Evolutionary conservation across 352 stramenopile genomes (phyloP), one percentile per base, ranked within the genome.

Genomic region (Aphanomyces stellatus): DNA sequence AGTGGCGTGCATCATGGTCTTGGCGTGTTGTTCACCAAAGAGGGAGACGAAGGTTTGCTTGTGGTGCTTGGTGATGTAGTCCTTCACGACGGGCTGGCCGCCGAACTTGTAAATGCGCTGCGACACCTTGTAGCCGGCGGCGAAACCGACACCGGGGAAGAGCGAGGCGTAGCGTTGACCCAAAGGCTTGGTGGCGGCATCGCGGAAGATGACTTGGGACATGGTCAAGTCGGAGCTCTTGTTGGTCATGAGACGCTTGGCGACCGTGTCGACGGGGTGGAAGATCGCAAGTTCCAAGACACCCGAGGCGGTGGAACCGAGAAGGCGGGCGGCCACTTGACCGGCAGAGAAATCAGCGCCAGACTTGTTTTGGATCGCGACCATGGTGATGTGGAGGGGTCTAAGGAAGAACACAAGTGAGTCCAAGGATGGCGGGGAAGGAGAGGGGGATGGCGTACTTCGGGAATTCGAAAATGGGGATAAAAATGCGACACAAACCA

Each of bases 101-200:
- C 93, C 93, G 75, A 98, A 98, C 77, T 98, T 98, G 82, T 98
- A 98, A 60, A 98, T 94, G 59, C 94, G 89, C 78, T 98, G 93
- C 49, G 95, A 91, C 71, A 98, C 85, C 80, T 98, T 98, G 87
- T 98, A 98, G 51, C 85, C 94, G 24, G 92, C 93, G 22, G 91
- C 94, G 70, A 98, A 98, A 61, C 90, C 90, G 41, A 97, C 81
- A 13, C 91, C 90, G 1, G 90, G 90, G 75, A 97, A 97, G 15
- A 97, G 79, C 70, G 86, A 95, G 33, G 80, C 76, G 69, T 94
- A 90, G 72, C 92, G 92, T 51, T 79, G 72, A 25, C 89, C 46
- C 37, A 90, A 34, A 28, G 86, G 79, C 80, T 93, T 87, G 60
- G 88, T 79, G 66, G 85, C 82, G 37, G 88, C 80, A 55, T 96